These are phyloP conservation scores for Coemansia erecta DNA, from an alignment of 192 early-diverging fungal genomes.

Conservation along the genomic window DNA sequence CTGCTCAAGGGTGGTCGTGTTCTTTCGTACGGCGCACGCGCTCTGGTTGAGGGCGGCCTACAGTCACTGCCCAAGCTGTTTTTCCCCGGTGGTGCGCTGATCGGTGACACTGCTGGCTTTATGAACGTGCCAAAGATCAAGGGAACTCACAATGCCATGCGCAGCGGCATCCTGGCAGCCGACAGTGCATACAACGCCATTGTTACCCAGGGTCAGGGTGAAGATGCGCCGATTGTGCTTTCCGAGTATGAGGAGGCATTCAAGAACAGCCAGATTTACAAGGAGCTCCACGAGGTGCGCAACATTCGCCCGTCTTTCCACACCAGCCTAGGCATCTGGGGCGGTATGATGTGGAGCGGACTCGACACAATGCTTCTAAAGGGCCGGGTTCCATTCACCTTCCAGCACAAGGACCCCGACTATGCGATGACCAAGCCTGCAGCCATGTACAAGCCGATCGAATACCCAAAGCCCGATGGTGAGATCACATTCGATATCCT, in stretches of 20 bases:
- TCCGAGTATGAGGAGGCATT: conserved; percentile 76
- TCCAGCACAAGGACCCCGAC: conserved; percentile 84
- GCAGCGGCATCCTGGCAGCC: conserved; percentile 93
- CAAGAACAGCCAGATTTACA: conserved; percentile 83
- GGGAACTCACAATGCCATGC: conserved; percentile 99
- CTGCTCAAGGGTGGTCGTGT: conserved; percentile 88
- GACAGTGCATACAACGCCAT: conserved; percentile 83
- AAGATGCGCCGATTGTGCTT: conserved; percentile 65
- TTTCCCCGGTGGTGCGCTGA: conserved; percentile 93
- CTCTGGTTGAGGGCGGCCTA: conserved; percentile 94
- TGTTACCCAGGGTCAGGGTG: conserved; percentile 31
- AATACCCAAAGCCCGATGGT: conserved; percentile 97
- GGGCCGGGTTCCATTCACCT: conserved; percentile 91
- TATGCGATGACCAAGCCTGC: conserved; percentile 73
- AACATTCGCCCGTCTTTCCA: conserved; percentile 95
- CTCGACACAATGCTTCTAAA: conserved; percentile 86
- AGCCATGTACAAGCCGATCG: conserved; percentile 75
- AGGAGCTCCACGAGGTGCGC: conserved; percentile 88
- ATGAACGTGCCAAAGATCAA: conserved; percentile 98
- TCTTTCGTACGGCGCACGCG: conserved; percentile 91
- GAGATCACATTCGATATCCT: conserved; percentile 94
- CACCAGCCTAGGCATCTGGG: conserved; percentile 77
- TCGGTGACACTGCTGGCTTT: conserved; percentile 95
- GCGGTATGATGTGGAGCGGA: conserved; percentile 85
- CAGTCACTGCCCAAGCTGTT: conserved; percentile 94